phyloP scores from a whole-genome alignment of 2,329 filamentous ascomycete species.

The Dothidotthia symphoricarpi region DNA sequence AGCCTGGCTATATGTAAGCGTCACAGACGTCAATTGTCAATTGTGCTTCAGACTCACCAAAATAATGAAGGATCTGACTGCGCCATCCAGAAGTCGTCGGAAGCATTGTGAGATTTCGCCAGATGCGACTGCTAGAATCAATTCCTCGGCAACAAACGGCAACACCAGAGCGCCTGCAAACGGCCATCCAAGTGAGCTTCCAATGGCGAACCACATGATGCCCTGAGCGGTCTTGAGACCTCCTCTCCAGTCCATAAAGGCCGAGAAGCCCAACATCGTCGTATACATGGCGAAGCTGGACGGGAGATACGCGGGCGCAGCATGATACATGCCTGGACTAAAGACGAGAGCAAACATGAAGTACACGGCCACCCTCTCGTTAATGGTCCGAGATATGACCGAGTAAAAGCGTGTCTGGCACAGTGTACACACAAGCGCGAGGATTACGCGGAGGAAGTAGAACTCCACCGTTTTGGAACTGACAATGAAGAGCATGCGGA shows the following conservation, averaged over 20 bases:
- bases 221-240: constrained; percentile 77
- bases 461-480: constrained; percentile 64
- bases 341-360: constrained; percentile 75
- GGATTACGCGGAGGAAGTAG: constrained; percentile 74
- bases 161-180: constrained; percentile 80
- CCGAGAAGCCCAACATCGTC: constrained; percentile 77
- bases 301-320: constrained; percentile 80
- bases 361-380: constrained; percentile 78
- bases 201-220: constrained; percentile 87
- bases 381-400: constrained; percentile 71
- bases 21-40: too few relatives aligned
- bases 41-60: constrained; percentile 56
- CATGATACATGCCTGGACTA: constrained; percentile 91
- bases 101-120: constrained; percentile 61
- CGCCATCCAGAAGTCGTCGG: constrained; percentile 65
- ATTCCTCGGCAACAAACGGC: constrained; percentile 79
- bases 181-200: constrained; percentile 87
- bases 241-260: constrained; percentile 86
- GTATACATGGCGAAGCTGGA: constrained; percentile 98
- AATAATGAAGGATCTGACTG: constrained; percentile 64
- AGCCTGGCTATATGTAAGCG: constrained; percentile 48
- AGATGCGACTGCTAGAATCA: constrained; percentile 53
- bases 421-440: constrained; percentile 74
- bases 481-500: constrained; percentile 22
- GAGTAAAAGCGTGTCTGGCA: constrained; percentile 82